Percentiles rank a stretch among this genome's conserved stretches.
Conservation (phyloP, 306 rosid genomes). For the Hippophae tibetana region DNA sequence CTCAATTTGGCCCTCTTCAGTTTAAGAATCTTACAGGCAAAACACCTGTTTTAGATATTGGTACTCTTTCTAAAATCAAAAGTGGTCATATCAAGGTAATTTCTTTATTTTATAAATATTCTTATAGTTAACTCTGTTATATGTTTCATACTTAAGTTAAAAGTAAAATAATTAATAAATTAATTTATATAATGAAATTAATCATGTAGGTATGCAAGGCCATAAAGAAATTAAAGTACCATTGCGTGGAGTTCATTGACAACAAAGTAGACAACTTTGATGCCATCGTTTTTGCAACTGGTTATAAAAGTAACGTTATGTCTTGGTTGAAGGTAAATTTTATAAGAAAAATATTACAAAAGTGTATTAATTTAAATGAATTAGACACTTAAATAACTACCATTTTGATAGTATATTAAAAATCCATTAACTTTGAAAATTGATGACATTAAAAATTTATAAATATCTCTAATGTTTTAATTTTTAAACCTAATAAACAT, state of each 20-base stretch:
- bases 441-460: no score
- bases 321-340: slow-evolving; percentile 63
- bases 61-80: slow-evolving; percentile 70
- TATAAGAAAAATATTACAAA: no score
- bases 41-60: slow-evolving; percentile 92
- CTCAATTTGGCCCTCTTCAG: slow-evolving; percentile 72
- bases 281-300: slow-evolving; percentile 71
- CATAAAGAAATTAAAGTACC: slow-evolving; percentile 43
- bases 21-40: slow-evolving; percentile 70
- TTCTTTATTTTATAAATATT: not conserved
- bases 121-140: no score
- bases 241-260: slow-evolving; percentile 63
- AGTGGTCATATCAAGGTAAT: slow-evolving; percentile 68
- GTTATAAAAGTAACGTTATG: slow-evolving; percentile 75
- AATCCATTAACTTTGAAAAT: no score
- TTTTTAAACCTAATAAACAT: no score
- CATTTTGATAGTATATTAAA: no score
- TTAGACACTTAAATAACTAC: no score
- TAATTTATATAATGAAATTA: not conserved
- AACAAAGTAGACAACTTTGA: slow-evolving; percentile 61
- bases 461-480: no score
- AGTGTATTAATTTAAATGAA: no score
- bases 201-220: slow-evolving; percentile 53
- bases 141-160: no score
- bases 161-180: no score